Evolutionary conservation across 208 protist species (phyloP), one percentile per base, ranked within the genome.

Genomic region (Sergeia podlipaevii): DNA sequence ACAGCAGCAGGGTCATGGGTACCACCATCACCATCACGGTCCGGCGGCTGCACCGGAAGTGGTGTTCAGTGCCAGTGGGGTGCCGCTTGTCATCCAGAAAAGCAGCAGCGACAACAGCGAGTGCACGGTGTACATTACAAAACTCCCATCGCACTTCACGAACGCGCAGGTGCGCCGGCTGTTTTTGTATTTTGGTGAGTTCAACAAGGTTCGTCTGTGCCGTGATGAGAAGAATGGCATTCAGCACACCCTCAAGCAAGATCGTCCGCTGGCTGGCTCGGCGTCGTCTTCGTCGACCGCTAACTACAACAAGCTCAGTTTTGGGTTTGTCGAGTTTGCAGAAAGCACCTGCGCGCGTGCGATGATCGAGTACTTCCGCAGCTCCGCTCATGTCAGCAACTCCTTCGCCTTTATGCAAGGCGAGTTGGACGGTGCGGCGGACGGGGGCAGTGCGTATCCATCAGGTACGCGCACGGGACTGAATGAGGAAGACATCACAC

Each of bases 331-430:
- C 0, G 85, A 92, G 63, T 92, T 87, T 46, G 70, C 53, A 0
- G 75, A 87, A 41, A 51, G 44, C 17, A 38, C 47, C 29, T 72
- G 77, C 18, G 77, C 85, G 21, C 74, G 74, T 43, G 75, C 80
- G 47, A 89, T 92, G 71, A 65, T 92, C 26, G 85, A 92, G 51
- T 89, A 83, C 63, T 92, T 92, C 65, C 80, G 85, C 38, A 92
- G 89, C 56, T 65, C 71, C 23, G 62, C 64, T 38, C 72, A 77
- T 52, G 77, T 33, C 0, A 30, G 51, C 2, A 51, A 60, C 20
- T 66, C 85, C 2, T 83, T 92, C 49, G 61, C 58, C 61, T 87
- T 86, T 53, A 64, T 92, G 13, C 70, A 59, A 15, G 60, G 44
- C 3, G 53, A 38, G 3, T 8, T 30, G 30, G 28, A 23, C 42